These are phyloP conservation scores for Selaginella moellendorffii DNA, from an alignment of 75 land plant genomes.

Conservation along the genomic window DNA sequence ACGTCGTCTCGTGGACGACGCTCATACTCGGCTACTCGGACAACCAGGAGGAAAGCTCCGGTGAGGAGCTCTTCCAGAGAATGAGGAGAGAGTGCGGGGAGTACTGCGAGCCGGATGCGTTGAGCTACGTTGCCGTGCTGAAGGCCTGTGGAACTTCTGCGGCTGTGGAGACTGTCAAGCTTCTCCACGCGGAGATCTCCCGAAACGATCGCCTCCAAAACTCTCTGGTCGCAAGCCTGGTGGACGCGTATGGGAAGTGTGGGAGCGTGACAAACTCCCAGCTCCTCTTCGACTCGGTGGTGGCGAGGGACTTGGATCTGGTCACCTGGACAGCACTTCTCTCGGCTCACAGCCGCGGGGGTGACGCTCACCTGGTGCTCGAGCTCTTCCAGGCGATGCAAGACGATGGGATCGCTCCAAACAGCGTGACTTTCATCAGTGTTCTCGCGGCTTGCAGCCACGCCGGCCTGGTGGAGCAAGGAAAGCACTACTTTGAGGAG, in stretches of 20 bases:
- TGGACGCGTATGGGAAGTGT: not conserved
- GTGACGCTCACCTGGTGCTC: not conserved
- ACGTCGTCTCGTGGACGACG: not conserved
- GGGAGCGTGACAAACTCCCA: not conserved
- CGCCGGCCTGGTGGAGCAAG: not conserved
- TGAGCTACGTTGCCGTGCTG: not conserved
- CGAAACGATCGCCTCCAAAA: not conserved
- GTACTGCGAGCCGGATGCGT: not conserved
- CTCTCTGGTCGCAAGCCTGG: not conserved
- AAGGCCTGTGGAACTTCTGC: not conserved
- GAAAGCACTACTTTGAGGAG: not conserved
- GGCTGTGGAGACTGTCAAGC: not conserved
- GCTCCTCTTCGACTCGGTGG: not conserved
- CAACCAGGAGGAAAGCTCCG: not conserved
- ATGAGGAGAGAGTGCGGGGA: not conserved
- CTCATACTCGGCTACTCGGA: not conserved
- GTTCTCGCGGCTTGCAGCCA: not conserved
- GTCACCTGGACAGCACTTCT: not conserved
- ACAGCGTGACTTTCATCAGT: not conserved
- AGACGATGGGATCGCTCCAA: not conserved
- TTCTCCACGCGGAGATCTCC: not conserved
- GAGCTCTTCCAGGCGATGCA: not conserved
- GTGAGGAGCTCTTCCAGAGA: not conserved
- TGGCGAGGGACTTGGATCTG: not conserved
- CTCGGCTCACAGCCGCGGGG: not conserved